These are phyloP conservation scores for Prunella vulgaris DNA, from an alignment of 257 asterid species.

Conservation along the genomic window DNA sequence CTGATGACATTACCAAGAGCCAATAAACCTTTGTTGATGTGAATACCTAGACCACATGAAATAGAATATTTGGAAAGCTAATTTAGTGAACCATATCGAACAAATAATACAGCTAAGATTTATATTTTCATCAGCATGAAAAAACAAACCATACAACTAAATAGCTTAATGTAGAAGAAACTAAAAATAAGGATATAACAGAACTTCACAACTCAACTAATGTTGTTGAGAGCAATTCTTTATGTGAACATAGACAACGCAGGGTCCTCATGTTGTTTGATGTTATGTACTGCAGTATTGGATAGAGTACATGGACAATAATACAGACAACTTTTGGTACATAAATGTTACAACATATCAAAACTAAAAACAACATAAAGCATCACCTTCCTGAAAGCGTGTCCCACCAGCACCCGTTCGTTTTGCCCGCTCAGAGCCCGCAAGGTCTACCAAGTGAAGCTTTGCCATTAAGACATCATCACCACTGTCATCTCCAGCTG, in stretches of 20 bases:
- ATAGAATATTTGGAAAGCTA: constrained; percentile 2
- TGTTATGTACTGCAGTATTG: background rate
- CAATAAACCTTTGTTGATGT: constrained; percentile 89
- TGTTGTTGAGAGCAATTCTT: background rate
- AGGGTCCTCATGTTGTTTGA: background rate
- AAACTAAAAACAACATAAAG: constrained; percentile 2
- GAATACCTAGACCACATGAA: constrained; percentile 62
- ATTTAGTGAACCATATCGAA: background rate
- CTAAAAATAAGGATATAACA: background rate
- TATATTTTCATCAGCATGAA: background rate
- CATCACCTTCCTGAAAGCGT: constrained; percentile 87
- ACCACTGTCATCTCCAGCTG: constrained; percentile 51
- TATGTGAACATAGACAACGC: background rate
- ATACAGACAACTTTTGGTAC: background rate
- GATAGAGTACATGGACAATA: background rate
- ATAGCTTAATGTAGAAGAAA: background rate
- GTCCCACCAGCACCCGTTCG: constrained; percentile 98
- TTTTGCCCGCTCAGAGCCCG: constrained; percentile 98
- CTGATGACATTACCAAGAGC: constrained; percentile 98
- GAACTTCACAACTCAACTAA: background rate
- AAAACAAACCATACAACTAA: background rate
- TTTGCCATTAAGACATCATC: constrained; percentile 85
- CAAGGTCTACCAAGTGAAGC: constrained; percentile 95
- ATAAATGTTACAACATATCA: background rate
- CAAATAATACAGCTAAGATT: background rate